Conservation (phyloP, 768 basidiomycete genomes). For the Leucocoprinus birnbaumii region DNA sequence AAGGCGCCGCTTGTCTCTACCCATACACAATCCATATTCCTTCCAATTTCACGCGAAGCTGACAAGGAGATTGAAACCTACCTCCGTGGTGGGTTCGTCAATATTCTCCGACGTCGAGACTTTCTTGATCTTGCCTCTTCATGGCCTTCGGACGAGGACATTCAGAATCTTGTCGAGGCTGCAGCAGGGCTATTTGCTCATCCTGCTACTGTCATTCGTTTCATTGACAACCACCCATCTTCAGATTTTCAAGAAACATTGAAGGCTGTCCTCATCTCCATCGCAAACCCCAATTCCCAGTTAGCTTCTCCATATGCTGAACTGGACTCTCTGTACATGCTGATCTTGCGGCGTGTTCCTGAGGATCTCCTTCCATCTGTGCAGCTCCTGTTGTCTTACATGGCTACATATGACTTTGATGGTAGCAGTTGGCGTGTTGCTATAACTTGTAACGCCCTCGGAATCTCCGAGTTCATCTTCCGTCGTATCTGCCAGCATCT, state of each 20-base stretch:
- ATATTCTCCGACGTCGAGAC: conserved; percentile 1
- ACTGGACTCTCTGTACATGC: background rate
- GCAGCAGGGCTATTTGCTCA: background rate
- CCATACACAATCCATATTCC: background rate
- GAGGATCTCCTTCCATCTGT: background rate
- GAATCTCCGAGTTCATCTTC: background rate
- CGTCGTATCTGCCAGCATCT: background rate
- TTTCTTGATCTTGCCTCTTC: background rate
- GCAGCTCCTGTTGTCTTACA: background rate
- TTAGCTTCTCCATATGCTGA: background rate
- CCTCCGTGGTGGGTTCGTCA: background rate
- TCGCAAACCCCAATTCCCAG: background rate
- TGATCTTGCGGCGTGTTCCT: conserved; percentile 1
- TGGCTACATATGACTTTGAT: background rate
- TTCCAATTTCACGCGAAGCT: conserved; percentile 1
- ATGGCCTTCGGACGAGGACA: background rate
- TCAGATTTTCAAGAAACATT: background rate
- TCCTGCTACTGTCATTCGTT: background rate
- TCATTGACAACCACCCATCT: background rate
- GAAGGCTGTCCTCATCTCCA: background rate
- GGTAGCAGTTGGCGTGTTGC: background rate
- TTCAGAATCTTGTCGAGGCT: background rate
- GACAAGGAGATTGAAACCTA: background rate
- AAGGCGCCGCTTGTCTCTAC: background rate
- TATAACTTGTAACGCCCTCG: background rate